Evolutionary conservation across 306 rosid species (phyloP).

Genomic region (Casuarina cunninghamiana): DNA sequence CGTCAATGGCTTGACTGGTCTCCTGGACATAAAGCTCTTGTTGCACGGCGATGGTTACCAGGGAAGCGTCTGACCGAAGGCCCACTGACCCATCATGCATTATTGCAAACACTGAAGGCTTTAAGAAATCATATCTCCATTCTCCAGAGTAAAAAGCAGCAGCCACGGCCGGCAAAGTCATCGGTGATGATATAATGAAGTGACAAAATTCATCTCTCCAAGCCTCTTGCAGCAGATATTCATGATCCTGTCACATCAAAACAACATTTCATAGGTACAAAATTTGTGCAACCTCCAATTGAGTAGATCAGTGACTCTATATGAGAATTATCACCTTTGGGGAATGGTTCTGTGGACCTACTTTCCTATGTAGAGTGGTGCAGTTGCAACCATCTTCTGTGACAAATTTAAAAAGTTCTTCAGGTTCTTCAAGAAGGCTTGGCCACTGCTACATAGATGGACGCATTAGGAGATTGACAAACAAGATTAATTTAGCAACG

Average conservation of each 20-base stretch:
- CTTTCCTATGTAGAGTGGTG: slow-evolving; percentile 5
- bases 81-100: slow-evolving; percentile 26
- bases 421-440: slow-evolving; percentile 17
- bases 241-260: slow-evolving; percentile 9
- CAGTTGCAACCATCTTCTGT: slow-evolving; percentile 9
- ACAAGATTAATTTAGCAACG: background rate
- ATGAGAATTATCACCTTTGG: background rate
- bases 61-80: slow-evolving; percentile 15
- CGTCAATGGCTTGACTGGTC: slow-evolving; percentile 9
- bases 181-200: slow-evolving; percentile 17
- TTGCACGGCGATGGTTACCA: slow-evolving; percentile 24
- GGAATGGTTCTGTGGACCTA: background rate
- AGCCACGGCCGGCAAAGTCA: background rate
- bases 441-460: slow-evolving; percentile 16
- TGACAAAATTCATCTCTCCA: slow-evolving; percentile 26
- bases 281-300: background rate
- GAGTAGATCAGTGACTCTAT: background rate
- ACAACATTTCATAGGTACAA: background rate
- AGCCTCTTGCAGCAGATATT: slow-evolving; percentile 29
- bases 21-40: slow-evolving; percentile 16
- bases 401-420: background rate
- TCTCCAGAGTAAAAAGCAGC: background rate
- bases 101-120: slow-evolving; percentile 30
- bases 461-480: background rate
- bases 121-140: background rate